Percentiles rank a stretch among this genome's conserved stretches.
Conservation (phyloP, 208 protist species). For the Wallacemonas sp. region DNA sequence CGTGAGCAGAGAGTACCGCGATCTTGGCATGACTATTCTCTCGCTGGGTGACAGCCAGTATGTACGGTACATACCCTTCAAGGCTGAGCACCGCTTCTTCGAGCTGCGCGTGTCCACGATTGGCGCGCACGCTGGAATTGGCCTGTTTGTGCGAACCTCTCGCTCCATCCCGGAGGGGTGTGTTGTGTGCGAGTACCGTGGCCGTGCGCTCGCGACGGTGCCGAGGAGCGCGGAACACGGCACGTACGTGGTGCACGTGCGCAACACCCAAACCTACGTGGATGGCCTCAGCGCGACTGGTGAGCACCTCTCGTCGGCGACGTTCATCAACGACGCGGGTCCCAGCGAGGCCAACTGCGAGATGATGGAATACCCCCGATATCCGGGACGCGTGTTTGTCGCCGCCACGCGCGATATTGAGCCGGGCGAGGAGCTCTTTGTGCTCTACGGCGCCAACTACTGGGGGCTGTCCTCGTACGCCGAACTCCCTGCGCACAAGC, state of each 20-base stretch:
- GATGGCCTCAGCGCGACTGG: conserved; percentile 57
- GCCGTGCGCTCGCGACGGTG: conserved; percentile 34
- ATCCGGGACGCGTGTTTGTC: conserved; percentile 81
- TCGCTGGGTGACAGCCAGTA: conserved; percentile 31
- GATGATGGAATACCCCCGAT: conserved; percentile 81
- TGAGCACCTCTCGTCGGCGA: conserved; percentile 80
- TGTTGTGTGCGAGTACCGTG: conserved; percentile 83
- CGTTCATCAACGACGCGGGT: conserved; percentile 90
- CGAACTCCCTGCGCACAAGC: conserved; percentile 28
- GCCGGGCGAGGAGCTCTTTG: conserved; percentile 81
- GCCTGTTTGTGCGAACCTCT: conserved; percentile 74
- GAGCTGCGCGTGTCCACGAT: conserved; percentile 69
- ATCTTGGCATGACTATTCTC: conserved; percentile 77
- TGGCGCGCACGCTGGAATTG: conserved; percentile 55
- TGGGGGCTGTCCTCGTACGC: conserved; percentile 84
- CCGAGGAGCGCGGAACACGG: conserved; percentile 34
- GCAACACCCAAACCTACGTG: conserved; percentile 58
- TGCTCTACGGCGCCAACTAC: conserved; percentile 85
- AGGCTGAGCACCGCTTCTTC: conserved; percentile 83
- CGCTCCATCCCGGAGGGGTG: conserved; percentile 72
- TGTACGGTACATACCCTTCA: conserved; percentile 70
- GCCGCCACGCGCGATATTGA: conserved; percentile 70
- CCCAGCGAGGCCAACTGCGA: conserved; percentile 63
- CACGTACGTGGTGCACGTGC: conserved; percentile 77
- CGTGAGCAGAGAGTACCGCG: conserved; percentile 76